phyloP scores from a whole-genome alignment of 352 stramenopile genomes.

The Globisporangium viniferum region DNA sequence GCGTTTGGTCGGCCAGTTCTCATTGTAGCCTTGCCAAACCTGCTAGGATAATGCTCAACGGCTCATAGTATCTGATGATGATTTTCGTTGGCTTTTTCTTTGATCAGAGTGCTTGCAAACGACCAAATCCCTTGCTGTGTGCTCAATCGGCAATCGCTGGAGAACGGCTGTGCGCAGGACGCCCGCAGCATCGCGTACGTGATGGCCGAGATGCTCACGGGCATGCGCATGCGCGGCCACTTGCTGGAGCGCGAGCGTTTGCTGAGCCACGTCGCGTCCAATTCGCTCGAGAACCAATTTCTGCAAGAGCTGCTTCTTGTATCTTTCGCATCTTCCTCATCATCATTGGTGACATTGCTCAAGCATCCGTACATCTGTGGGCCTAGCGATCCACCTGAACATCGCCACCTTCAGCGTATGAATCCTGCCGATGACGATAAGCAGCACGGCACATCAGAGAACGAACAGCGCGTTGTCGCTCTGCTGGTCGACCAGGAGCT shows the following conservation, averaged over 20 bases:
- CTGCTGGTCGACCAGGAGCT: constrained; percentile 45
- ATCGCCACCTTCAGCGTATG: not conserved
- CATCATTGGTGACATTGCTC: constrained; percentile 12
- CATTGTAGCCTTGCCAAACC: not conserved
- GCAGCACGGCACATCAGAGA: not conserved
- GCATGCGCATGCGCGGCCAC: constrained; percentile 27
- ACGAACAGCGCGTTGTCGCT: constrained; percentile 17
- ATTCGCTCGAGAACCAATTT: constrained; percentile 29
- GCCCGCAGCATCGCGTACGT: constrained; percentile 55
- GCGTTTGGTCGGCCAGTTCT: not conserved
- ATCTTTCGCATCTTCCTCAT: not conserved
- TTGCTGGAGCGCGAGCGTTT: constrained; percentile 33
- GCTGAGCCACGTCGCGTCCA: constrained; percentile 19
- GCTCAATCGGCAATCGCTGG: constrained; percentile 18
- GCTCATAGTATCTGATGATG: no score
- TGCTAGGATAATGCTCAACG: no score
- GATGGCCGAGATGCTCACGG: constrained; percentile 60
- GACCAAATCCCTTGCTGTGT: constrained; percentile 26
- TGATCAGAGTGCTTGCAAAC: constrained; percentile 28
- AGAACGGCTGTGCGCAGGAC: constrained; percentile 28
- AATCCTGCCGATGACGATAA: not conserved
- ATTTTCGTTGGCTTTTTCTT: not conserved
- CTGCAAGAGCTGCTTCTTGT: constrained; percentile 28
- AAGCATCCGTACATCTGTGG: constrained; percentile 20
- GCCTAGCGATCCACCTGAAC: not conserved